These are phyloP conservation scores for Hypoxylon sp. DNA, from an alignment of 2,329 filamentous ascomycete genomes.

Conservation along the genomic window DNA sequence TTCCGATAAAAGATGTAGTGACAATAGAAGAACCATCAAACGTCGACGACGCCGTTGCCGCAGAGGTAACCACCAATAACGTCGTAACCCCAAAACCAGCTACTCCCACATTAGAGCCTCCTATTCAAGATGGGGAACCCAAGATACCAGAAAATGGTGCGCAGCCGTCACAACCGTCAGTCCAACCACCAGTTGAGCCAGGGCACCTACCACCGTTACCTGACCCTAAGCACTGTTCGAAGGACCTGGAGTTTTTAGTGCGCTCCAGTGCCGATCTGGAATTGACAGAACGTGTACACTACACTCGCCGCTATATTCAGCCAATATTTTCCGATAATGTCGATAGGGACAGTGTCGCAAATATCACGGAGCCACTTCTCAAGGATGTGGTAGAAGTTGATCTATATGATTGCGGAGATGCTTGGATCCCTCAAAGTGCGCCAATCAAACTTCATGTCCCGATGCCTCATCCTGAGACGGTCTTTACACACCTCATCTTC, in stretches of 20 bases:
- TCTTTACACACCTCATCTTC: slow-evolving; percentile 68
- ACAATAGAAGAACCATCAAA: slow-evolving; percentile 11
- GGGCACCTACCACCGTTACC: slow-evolving; percentile 31
- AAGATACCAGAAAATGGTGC: slow-evolving; percentile 6
- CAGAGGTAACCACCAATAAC: slow-evolving; percentile 5
- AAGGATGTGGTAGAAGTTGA: slow-evolving; percentile 53
- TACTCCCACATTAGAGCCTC: slow-evolving; percentile 2
- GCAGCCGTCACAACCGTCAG: background rate
- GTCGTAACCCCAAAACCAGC: background rate
- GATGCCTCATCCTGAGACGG: slow-evolving; percentile 58
- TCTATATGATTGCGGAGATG: slow-evolving; percentile 51
- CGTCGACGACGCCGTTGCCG: background rate
- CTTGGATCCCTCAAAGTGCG: slow-evolving; percentile 56
- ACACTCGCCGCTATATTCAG: slow-evolving; percentile 62
- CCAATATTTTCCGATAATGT: slow-evolving; percentile 54
- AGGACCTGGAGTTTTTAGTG: slow-evolving; percentile 51
- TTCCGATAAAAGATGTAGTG: slow-evolving; percentile 31
- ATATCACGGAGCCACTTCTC: slow-evolving; percentile 58
- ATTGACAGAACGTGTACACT: slow-evolving; percentile 61
- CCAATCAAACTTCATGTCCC: slow-evolving; percentile 65
- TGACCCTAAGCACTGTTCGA: slow-evolving; percentile 42
- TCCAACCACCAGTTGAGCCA: slow-evolving; percentile 9
- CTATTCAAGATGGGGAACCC: slow-evolving; percentile 16
- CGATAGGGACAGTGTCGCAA: slow-evolving; percentile 57
- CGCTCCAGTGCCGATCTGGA: slow-evolving; percentile 49